Percentiles rank a stretch among this genome's conserved stretches.
Conservation (phyloP, 2,329 filamentous ascomycete genomes). For the Fusarium sp. region DNA sequence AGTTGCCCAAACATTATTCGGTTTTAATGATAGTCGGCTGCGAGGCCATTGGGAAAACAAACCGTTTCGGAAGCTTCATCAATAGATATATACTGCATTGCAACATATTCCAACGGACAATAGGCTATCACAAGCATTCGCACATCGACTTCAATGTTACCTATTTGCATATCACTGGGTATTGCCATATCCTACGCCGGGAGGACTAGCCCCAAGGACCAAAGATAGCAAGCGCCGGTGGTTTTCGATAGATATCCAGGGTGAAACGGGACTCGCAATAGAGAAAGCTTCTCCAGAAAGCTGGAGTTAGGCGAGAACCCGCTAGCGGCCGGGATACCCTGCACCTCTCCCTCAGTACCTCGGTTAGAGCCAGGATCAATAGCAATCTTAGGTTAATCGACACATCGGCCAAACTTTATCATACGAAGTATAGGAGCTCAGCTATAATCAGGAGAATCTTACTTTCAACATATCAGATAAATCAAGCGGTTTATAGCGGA, state of each 20-base stretch:
- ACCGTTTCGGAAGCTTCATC: constrained; percentile 15
- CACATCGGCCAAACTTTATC: constrained; percentile 11
- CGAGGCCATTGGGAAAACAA: constrained; percentile 10
- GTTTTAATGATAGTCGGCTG: background rate
- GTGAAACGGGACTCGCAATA: background rate
- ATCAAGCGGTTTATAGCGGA: background rate
- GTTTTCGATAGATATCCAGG: constrained; percentile 18
- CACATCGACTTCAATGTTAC: constrained; percentile 5
- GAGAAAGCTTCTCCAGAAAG: constrained; percentile 2
- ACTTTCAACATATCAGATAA: background rate
- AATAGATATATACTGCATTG: constrained; percentile 7
- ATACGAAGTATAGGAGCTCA: background rate
- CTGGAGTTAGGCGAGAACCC: constrained; percentile 7
- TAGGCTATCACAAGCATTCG: constrained; percentile 8
- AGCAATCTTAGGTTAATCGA: constrained; percentile 11
- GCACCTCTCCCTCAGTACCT: constrained; percentile 14
- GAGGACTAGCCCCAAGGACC: constrained; percentile 9
- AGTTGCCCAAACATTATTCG: constrained; percentile 5
- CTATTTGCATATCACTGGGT: constrained; percentile 11
- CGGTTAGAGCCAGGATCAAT: constrained; percentile 17
- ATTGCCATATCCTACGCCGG: constrained; percentile 11
- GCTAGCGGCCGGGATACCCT: constrained; percentile 9
- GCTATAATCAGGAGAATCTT: constrained; percentile 4
- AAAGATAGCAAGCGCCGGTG: constrained; percentile 13
- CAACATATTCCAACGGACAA: background rate